These are phyloP conservation scores for Daedaleopsis nitida DNA, from an alignment of 768 basidiomycete species.

Conservation along the genomic window DNA sequence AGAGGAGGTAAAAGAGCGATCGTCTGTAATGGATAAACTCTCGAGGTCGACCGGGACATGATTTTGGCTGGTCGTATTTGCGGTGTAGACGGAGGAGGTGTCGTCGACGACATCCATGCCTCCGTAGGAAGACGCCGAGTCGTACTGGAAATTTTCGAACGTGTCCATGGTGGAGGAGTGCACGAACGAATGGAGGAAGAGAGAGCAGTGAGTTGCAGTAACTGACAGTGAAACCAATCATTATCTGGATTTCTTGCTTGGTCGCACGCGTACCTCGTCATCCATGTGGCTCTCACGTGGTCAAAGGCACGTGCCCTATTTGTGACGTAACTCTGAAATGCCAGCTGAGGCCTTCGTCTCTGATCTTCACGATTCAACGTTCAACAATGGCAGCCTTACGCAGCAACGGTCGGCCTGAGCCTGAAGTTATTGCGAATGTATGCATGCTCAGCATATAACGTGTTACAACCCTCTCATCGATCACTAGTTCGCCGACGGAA, in stretches of 20 bases:
- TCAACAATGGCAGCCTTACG: conserved; percentile 26
- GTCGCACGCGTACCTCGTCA: background rate
- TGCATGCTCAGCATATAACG: conserved; percentile 20
- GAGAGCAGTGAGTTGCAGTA: conserved; percentile 7
- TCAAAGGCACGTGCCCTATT: background rate
- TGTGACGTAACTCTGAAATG: too few species aligned
- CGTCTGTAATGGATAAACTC: conserved; percentile 68
- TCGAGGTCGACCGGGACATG: conserved; percentile 59
- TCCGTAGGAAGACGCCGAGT: conserved; percentile 81
- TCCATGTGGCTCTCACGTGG: conserved; percentile 20
- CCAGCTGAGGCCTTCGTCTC: too few species aligned
- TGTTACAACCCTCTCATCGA: background rate
- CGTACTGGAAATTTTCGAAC: conserved; percentile 86
- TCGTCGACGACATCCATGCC: conserved; percentile 74
- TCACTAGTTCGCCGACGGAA: conserved; percentile 62
- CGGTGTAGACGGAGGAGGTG: conserved; percentile 79
- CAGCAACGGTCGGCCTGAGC: conserved; percentile 59
- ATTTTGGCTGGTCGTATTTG: conserved; percentile 60
- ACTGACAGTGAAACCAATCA: background rate
- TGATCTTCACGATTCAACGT: background rate
- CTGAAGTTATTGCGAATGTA: conserved; percentile 70
- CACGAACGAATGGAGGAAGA: background rate
- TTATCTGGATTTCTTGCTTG: conserved; percentile 13
- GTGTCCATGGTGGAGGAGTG: conserved; percentile 59
- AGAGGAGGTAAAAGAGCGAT: conserved; percentile 44